Percentiles rank a stretch among this genome's conserved stretches.
Evolutionary conservation across 2,329 filamentous ascomycete genomes (phyloP).

Genomic region (Colletotrichum abscissum): DNA sequence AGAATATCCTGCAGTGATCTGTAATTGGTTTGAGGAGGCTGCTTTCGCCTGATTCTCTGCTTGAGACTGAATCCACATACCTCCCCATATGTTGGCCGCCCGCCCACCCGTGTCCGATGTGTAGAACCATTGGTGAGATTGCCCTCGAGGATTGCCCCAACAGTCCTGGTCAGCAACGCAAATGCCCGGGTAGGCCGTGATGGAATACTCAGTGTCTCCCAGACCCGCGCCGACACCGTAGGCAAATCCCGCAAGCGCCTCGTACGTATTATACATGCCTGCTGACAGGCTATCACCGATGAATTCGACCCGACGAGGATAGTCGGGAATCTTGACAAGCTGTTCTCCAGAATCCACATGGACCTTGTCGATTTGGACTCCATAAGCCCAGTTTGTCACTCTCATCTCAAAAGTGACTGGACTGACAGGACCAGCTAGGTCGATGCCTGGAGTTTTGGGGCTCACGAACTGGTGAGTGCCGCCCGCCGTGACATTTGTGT

Average conservation of each 20-base stretch:
- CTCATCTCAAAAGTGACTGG: constrained; percentile 66
- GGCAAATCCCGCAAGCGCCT: constrained; percentile 66
- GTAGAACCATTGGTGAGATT: constrained; percentile 68
- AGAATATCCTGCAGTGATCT: not conserved
- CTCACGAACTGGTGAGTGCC: constrained; percentile 67
- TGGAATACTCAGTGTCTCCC: constrained; percentile 67
- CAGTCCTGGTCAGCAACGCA: constrained; percentile 67
- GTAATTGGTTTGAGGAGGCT: constrained; percentile 7
- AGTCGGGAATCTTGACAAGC: constrained; percentile 55
- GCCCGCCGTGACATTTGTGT: constrained; percentile 69
- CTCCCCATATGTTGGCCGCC: constrained; percentile 54
- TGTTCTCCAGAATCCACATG: constrained; percentile 57
- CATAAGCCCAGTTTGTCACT: constrained; percentile 71
- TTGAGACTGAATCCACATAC: constrained; percentile 43
- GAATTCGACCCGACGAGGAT: constrained; percentile 52
- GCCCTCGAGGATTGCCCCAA: constrained; percentile 62
- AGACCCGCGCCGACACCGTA: constrained; percentile 67
- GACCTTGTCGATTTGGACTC: constrained; percentile 65
- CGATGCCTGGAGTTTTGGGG: constrained; percentile 55
- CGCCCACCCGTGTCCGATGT: constrained; percentile 64
- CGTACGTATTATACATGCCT: constrained; percentile 69
- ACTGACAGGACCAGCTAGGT: constrained; percentile 53
- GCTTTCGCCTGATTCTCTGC: not conserved
- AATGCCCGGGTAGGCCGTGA: constrained; percentile 69
- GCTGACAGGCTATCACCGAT: constrained; percentile 62